Conservation (phyloP, 768 basidiomycete species). For the Pluteus cervinus region DNA sequence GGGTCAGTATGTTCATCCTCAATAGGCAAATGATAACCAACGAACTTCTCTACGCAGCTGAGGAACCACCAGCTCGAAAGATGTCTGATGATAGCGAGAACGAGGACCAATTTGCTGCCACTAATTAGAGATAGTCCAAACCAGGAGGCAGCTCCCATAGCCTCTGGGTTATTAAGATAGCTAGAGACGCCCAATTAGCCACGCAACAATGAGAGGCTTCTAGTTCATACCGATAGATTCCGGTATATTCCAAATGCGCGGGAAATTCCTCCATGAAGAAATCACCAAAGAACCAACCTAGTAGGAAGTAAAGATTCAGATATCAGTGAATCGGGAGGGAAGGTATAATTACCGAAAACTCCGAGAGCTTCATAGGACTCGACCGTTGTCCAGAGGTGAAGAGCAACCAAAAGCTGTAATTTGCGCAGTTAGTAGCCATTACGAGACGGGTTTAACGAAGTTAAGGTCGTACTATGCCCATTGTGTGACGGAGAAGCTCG, state of each 20-base stretch:
- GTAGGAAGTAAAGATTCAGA: neutral
- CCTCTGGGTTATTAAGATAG: constrained; percentile 92
- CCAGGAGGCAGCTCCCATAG: constrained; percentile 94
- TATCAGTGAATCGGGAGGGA: neutral
- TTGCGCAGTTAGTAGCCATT: constrained; percentile 1
- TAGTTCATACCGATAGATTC: constrained; percentile 76
- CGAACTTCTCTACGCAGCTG: constrained; percentile 84
- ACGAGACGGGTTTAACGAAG: neutral
- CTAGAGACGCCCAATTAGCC: constrained; percentile 32
- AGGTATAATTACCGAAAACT: constrained; percentile 62
- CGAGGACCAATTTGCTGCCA: constrained; percentile 85
- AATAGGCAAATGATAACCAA: constrained; percentile 9
- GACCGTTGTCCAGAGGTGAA: constrained; percentile 88
- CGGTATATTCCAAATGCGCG: constrained; percentile 86
- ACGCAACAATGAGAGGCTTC: constrained; percentile 1
- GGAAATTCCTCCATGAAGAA: constrained; percentile 96
- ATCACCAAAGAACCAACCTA: constrained; percentile 98
- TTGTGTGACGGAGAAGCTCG: constrained; percentile 79
- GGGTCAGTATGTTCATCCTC: constrained; percentile 3
- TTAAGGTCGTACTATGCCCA: constrained; percentile 65
- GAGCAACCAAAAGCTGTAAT: constrained; percentile 65
- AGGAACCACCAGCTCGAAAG: constrained; percentile 97
- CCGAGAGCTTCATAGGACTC: constrained; percentile 93
- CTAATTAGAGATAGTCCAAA: constrained; percentile 91
- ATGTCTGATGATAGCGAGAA: constrained; percentile 78